These are phyloP conservation scores for Neovahlkampfia damariscottae DNA, from an alignment of 78 protist genomes.

Conservation along the genomic window DNA sequence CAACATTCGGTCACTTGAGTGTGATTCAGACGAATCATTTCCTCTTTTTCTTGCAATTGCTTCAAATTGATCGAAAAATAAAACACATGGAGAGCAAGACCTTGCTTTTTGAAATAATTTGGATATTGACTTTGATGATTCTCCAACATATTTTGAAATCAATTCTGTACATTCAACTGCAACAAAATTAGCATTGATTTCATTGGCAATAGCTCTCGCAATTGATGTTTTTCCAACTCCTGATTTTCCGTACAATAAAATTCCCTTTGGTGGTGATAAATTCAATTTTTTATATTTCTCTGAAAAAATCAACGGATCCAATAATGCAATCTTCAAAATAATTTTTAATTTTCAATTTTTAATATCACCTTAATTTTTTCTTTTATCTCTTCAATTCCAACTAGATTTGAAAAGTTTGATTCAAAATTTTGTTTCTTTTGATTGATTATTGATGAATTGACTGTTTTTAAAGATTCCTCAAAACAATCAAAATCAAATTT, in stretches of 20 bases:
- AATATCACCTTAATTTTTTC: too few relatives aligned
- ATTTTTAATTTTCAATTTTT: too few relatives aligned
- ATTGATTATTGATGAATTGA: too few relatives aligned
- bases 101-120: constrained; percentile 7
- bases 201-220: not conserved
- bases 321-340: constrained; percentile 50
- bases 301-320: constrained; percentile 98
- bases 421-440: too few relatives aligned
- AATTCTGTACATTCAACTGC: not conserved
- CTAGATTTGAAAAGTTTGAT: not conserved
- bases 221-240: constrained; percentile 18
- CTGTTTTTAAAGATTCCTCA: too few relatives aligned
- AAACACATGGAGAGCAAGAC: not conserved
- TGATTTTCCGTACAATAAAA: constrained; percentile 3
- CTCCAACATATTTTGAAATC: constrained; percentile 18
- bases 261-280: constrained; percentile 77
- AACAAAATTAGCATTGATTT: not conserved
- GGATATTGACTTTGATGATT: not conserved
- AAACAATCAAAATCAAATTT: too few relatives aligned
- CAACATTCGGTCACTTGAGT: constrained; percentile 5
- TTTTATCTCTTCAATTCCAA: not conserved
- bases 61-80: constrained; percentile 24
- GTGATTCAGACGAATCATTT: not conserved
- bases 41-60: constrained; percentile 7
- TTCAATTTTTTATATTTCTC: constrained; percentile 96